phyloP scores from a whole-genome alignment of 345 rosid genomes.

The Odontarrhena argentea region DNA sequence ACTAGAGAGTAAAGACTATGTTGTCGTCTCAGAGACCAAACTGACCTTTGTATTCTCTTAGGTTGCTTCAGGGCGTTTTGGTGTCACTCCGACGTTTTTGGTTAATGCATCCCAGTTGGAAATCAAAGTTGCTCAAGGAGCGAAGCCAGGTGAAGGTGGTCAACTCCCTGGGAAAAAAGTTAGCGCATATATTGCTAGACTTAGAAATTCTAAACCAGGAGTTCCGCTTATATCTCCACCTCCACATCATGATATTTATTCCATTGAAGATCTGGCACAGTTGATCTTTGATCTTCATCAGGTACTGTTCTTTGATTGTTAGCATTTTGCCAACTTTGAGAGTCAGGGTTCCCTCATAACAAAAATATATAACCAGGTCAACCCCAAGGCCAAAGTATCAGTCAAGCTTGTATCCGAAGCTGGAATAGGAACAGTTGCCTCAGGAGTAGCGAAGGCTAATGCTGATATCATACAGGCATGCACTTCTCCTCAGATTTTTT shows the following conservation, averaged over 20 bases:
- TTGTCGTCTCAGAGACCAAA: constrained; percentile 13
- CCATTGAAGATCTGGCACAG: constrained; percentile 98
- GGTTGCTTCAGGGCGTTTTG: constrained; percentile 99
- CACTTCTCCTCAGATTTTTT: constrained; percentile 1
- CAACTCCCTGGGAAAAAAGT: constrained; percentile 99
- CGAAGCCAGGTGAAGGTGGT: constrained; percentile 99
- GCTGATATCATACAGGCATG: constrained; percentile 94
- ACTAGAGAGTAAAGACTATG: not conserved
- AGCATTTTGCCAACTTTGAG: not conserved
- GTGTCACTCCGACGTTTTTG: constrained; percentile 97
- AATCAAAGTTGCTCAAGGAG: constrained; percentile 99
- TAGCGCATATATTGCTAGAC: constrained; percentile 93
- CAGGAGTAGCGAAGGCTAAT: constrained; percentile 98
- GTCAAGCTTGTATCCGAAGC: constrained; percentile 98
- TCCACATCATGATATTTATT: constrained; percentile 96
- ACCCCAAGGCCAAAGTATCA: constrained; percentile 97
- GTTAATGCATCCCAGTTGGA: constrained; percentile 91
- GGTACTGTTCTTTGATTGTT: constrained; percentile 48
- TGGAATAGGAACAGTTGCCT: constrained; percentile 98
- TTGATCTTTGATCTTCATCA: constrained; percentile 98
- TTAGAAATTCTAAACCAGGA: constrained; percentile 96
- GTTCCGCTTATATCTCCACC: constrained; percentile 99
- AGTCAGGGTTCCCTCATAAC: constrained; percentile 17
- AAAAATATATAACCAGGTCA: constrained; percentile 57
- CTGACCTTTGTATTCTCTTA: constrained; percentile 40